These are phyloP conservation scores for Candida michaelii DNA, from an alignment of 805 yeast genomes.

Conservation along the genomic window DNA sequence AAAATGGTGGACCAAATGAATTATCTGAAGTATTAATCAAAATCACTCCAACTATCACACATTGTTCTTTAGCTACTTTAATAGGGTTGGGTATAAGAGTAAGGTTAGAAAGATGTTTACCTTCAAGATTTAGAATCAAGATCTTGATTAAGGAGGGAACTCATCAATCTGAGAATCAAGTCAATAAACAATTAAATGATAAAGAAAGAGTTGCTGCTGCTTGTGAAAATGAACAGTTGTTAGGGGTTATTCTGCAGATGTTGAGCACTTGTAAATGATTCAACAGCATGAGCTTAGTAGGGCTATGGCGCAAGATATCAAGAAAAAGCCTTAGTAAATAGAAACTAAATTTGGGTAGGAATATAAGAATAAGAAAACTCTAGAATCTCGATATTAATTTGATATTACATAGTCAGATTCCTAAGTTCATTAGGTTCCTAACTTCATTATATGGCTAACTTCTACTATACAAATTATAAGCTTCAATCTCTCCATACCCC, in stretches of 20 bases:
- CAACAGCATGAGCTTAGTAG: no score
- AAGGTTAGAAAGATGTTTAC: conserved; percentile 82
- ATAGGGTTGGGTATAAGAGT: conserved; percentile 95
- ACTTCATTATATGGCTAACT: no score
- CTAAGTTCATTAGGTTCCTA: no score
- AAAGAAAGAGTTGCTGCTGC: conserved; percentile 99
- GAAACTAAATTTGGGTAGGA: no score
- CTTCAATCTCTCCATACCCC: conserved; percentile 28
- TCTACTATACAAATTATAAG: conserved; percentile 14
- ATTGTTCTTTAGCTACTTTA: conserved; percentile 92
- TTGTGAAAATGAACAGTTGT: conserved; percentile 90
- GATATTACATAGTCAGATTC: no score
- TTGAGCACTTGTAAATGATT: conserved; percentile 78
- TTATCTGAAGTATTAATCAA: conserved; percentile 76
- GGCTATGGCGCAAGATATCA: not conserved
- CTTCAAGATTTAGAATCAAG: conserved; percentile 77
- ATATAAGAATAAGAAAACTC: no score
- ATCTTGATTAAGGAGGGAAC: conserved; percentile 86
- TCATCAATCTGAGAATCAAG: conserved; percentile 94
- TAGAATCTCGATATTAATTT: no score
- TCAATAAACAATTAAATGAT: conserved; percentile 93
- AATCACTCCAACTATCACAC: conserved; percentile 97
- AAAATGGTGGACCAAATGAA: conserved; percentile 45
- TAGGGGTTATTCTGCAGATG: conserved; percentile 92
- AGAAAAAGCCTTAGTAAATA: conserved; percentile 1